These are phyloP conservation scores for Saturnispora hagleri DNA, from an alignment of 805 yeast genomes.

Conservation along the genomic window DNA sequence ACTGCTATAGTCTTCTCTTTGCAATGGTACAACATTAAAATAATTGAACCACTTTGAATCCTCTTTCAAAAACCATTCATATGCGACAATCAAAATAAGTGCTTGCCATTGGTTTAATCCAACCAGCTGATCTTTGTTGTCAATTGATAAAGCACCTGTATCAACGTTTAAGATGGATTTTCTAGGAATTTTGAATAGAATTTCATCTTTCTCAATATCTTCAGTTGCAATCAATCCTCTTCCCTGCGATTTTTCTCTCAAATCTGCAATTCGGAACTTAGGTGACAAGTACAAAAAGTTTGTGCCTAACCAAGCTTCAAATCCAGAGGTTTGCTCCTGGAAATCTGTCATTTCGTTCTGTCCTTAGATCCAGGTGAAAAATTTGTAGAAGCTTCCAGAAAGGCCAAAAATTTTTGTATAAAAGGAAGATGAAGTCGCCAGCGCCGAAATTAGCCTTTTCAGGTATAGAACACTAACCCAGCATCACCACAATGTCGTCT, in stretches of 20 bases:
- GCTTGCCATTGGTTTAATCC: slow-evolving; percentile 67
- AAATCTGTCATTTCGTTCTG: slow-evolving; percentile 9
- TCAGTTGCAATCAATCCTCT: slow-evolving; percentile 63
- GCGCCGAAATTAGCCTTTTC: neutral
- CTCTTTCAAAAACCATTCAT: slow-evolving; percentile 42
- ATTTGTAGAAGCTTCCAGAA: slow-evolving; percentile 2
- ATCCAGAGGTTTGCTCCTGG: slow-evolving; percentile 29
- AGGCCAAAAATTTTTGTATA: neutral
- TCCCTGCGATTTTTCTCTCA: slow-evolving; percentile 55
- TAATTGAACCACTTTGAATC: slow-evolving; percentile 61
- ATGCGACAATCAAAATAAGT: slow-evolving; percentile 56
- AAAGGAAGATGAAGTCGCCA: neutral
- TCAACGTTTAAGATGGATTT: slow-evolving; percentile 46
- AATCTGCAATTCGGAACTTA: slow-evolving; percentile 53
- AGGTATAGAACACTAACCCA: neutral
- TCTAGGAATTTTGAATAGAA: slow-evolving; percentile 62
- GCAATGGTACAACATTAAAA: slow-evolving; percentile 57
- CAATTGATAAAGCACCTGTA: slow-evolving; percentile 38
- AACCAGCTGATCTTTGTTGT: slow-evolving; percentile 30
- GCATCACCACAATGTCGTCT: slow-evolving; percentile 38
- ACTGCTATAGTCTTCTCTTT: slow-evolving; percentile 38
- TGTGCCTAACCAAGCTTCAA: slow-evolving; percentile 35
- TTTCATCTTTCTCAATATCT: slow-evolving; percentile 53
- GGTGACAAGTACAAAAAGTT: slow-evolving; percentile 42
- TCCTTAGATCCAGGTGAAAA: neutral